Percentiles rank a stretch among this genome's conserved stretches.
phyloP scores from a whole-genome alignment of 768 basidiomycete species.

The Ramaria rubella region DNA sequence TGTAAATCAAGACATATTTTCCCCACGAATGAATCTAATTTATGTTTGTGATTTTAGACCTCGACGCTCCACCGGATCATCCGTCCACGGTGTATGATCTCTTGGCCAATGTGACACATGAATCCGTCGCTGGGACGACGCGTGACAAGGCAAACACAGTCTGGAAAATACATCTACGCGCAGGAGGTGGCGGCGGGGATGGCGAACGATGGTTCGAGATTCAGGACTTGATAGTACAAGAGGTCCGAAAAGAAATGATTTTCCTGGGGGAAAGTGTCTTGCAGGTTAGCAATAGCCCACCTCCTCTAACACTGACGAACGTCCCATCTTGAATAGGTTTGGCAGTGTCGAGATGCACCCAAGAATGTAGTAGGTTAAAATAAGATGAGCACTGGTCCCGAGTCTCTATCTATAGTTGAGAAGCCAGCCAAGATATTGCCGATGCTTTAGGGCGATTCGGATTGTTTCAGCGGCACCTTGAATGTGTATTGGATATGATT shows the following conservation, averaged over 20 bases:
- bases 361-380: background rate
- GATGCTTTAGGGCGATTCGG: no score
- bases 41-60: conserved; percentile 44
- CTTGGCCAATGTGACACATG: conserved; percentile 91
- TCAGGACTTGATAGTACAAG: conserved; percentile 93
- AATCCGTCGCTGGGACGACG: conserved; percentile 93
- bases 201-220: conserved; percentile 94
- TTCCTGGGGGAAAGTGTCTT: conserved; percentile 95
- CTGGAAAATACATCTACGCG: conserved; percentile 87
- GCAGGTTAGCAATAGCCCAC: conserved; percentile 51
- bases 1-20: conserved; percentile 53
- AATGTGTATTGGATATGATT: no score
- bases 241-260: conserved; percentile 96
- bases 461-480: no score
- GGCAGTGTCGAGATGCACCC: conserved; percentile 6
- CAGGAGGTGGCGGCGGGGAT: conserved; percentile 68
- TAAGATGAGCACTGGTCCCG: background rate
- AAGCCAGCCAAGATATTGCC: no score
- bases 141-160: conserved; percentile 85
- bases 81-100: conserved; percentile 81
- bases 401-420: no score
- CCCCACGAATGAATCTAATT: conserved; percentile 14
- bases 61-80: conserved; percentile 59
- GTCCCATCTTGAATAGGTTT: background rate
- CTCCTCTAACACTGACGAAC: background rate